Conservation (phyloP, 306 rosid genomes). For the Amphicarpaea edgeworthii region DNA sequence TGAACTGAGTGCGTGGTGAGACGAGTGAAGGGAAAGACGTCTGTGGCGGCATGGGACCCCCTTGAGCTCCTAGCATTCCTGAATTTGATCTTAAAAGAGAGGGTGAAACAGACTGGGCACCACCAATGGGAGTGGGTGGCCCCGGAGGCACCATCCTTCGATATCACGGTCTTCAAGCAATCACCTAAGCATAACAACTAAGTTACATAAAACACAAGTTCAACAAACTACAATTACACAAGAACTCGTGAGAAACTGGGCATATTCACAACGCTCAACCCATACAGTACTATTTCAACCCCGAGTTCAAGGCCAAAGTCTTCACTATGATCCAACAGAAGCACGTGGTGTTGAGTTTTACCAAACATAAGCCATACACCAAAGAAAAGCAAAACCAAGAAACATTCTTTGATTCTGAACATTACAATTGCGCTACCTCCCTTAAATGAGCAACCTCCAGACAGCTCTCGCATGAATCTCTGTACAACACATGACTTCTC, state of each 20-base stretch:
- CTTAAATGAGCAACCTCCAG: constrained; percentile 52
- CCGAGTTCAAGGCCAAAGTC: constrained; percentile 56
- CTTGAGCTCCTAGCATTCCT: constrained; percentile 89
- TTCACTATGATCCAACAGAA: constrained; percentile 62
- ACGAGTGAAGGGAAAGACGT: constrained; percentile 72
- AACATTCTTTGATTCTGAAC: constrained; percentile 60
- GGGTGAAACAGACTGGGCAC: constrained; percentile 83
- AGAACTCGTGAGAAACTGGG: constrained; percentile 45
- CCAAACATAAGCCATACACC: constrained; percentile 61
- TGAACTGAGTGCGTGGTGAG: constrained; percentile 76
- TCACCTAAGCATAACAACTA: constrained; percentile 56
- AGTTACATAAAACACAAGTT: constrained; percentile 55
- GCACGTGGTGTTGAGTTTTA: constrained; percentile 56
- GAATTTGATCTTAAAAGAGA: constrained; percentile 88
- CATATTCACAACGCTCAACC: constrained; percentile 51
- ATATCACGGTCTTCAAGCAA: constrained; percentile 50
- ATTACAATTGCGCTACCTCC: constrained; percentile 56
- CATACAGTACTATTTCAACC: constrained; percentile 52
- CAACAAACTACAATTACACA: constrained; percentile 56
- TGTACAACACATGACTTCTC: constrained; percentile 56
- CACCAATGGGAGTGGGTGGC: constrained; percentile 86
- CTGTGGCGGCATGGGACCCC: constrained; percentile 79
- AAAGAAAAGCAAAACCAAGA: constrained; percentile 54
- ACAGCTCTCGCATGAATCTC: constrained; percentile 60
- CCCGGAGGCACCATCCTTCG: constrained; percentile 88